Conservation (phyloP, 306 rosid genomes). For the Canavalia gladiata region DNA sequence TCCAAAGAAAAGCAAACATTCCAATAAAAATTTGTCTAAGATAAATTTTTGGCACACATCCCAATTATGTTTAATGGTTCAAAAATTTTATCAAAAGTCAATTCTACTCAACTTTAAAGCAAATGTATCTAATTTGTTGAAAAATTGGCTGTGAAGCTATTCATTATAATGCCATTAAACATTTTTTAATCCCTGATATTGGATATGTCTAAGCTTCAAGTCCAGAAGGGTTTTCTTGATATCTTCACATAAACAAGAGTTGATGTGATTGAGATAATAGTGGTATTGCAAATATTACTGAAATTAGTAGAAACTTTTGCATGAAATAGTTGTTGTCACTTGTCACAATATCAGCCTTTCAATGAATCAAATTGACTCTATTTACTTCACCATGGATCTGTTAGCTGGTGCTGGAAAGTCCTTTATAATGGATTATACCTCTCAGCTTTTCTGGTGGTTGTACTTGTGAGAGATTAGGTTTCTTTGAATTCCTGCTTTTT, state of each 20-base stretch:
- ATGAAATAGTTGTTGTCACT: background rate
- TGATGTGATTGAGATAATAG: background rate
- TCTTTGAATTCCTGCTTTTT: conserved; percentile 10
- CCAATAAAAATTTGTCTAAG: too few species aligned
- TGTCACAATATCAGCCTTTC: conserved; percentile 21
- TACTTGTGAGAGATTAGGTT: conserved; percentile 38
- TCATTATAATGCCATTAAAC: background rate
- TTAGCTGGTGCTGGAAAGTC: conserved; percentile 14
- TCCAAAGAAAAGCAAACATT: too few species aligned
- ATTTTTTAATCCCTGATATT: background rate
- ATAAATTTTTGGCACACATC: too few species aligned
- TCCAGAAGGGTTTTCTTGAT: background rate
- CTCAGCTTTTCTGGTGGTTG: conserved; percentile 22
- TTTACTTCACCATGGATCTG: conserved; percentile 2
- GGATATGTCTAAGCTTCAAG: background rate
- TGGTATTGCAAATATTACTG: conserved; percentile 3
- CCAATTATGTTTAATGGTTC: too few species aligned
- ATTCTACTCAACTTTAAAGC: too few species aligned
- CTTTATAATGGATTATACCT: background rate
- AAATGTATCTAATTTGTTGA: background rate
- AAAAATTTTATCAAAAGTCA: too few species aligned
- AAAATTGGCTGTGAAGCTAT: background rate
- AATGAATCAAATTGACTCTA: conserved; percentile 6
- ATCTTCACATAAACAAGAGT: background rate
- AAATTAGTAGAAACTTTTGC: background rate